Percentiles rank a stretch among this genome's conserved stretches.
These are phyloP conservation scores for Fusarium verticillioides DNA, from an alignment of 2,329 filamentous ascomycete genomes.

Conservation along the genomic window DNA sequence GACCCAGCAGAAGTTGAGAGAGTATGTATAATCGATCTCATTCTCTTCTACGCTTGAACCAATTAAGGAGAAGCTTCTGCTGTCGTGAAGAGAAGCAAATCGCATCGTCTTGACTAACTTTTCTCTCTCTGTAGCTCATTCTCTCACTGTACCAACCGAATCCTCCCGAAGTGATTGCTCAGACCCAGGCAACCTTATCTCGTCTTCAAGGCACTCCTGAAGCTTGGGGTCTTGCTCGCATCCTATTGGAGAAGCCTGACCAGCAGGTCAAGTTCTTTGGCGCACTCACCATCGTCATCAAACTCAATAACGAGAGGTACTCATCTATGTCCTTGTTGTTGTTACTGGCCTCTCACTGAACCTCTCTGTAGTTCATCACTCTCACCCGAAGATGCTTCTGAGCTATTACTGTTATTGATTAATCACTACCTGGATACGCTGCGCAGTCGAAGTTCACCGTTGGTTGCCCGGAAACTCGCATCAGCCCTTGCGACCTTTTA, in stretches of 20 bases:
- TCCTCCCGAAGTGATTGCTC: slow-evolving; percentile 58
- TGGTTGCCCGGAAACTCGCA: slow-evolving; percentile 79
- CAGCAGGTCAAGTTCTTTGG: slow-evolving; percentile 90
- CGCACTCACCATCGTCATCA: slow-evolving; percentile 91
- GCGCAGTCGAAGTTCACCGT: slow-evolving; percentile 61
- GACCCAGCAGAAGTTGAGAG: not conserved
- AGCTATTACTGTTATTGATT: slow-evolving; percentile 70
- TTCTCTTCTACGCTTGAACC: not conserved
- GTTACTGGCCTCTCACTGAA: not conserved
- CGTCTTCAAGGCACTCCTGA: slow-evolving; percentile 80
- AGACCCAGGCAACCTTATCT: slow-evolving; percentile 79
- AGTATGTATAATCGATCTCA: not conserved
- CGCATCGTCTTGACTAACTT: slow-evolving; percentile 24
- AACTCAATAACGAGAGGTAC: slow-evolving; percentile 90
- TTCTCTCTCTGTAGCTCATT: slow-evolving; percentile 54
- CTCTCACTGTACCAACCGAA: slow-evolving; percentile 65
- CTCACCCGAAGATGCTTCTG: slow-evolving; percentile 65
- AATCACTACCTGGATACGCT: slow-evolving; percentile 70
- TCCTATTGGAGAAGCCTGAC: slow-evolving; percentile 74
- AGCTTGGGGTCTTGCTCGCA: slow-evolving; percentile 88
- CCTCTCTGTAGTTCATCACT: slow-evolving; percentile 57
- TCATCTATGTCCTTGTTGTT: slow-evolving; percentile 21
- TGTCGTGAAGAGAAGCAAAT: not conserved
- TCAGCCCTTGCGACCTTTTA: slow-evolving; percentile 82
- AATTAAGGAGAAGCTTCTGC: not conserved